Evolutionary conservation across 106 monocot species (phyloP), one percentile per base, ranked within the genome.

Genomic region (Allium fistulosum): DNA sequence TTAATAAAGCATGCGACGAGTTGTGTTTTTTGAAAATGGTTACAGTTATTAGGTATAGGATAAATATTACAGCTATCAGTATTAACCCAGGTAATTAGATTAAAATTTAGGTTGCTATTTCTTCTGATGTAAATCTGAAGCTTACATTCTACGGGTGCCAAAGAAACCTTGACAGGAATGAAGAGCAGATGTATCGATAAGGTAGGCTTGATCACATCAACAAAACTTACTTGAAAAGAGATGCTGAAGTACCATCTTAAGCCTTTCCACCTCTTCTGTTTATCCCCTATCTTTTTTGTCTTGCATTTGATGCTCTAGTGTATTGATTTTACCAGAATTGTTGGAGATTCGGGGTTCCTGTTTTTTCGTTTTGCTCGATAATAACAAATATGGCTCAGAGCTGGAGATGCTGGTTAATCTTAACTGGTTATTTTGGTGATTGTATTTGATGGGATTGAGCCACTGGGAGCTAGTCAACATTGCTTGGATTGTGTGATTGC

Each of bases 321-420:
- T 83, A 62, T 79, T 75, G 67, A 62, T 83, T 46, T 79, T 83
- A 71, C 79, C 79, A 83, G 83, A 80, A 70, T 69, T 14, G 50
- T 71, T 59, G 71, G 49, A n/a, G 70, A 61, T 72, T 60, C 26
- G 61, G 72, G 56, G 37, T 37, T 76, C 72, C 72, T 75, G 72
- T 26, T 72, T 56, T 17, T 74, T 55, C 37, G 45, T 80, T 77
- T 80, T 77, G 84, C 76, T 73, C 68, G 22, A 68, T 73, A 63
- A 8, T 66, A 60, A 8, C 60, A 15, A 52, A 53, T 46, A 49
- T 46, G 60, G 17, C 10, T 9, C 57, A 68, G 60, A 66, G 76
- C 46, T 26, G 62, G 55, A 18, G 28, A 59, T 49, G 65, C 49
- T 14, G 5, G 47, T 49, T 49, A 9, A 48, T 17, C 17, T 6